phyloP scores from a whole-genome alignment of 495 filamentous ascomycete species.

The Penicillium verhagenii region DNA sequence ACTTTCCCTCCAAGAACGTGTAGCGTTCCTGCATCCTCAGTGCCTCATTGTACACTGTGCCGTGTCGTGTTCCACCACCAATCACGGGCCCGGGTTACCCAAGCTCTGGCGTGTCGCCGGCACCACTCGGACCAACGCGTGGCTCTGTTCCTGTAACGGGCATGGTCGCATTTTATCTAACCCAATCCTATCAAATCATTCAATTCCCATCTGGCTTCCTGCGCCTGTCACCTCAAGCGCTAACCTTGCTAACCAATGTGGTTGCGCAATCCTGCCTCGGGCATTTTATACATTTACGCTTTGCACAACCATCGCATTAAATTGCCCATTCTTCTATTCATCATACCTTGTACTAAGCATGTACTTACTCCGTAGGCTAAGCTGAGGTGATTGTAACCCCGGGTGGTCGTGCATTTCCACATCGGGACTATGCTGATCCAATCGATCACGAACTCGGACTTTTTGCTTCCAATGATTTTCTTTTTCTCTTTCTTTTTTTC shows the following conservation, averaged over 20 bases:
- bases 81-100: constrained; percentile 1
- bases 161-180: constrained; percentile 10
- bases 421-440: neutral
- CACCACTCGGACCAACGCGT: constrained; percentile 24
- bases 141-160: constrained; percentile 21
- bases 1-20: constrained; percentile 2
- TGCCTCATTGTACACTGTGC: neutral
- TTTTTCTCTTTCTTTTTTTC: neutral
- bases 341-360: too few relatives aligned
- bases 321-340: neutral
- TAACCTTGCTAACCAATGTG: neutral
- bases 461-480: neutral
- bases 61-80: constrained; percentile 1
- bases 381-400: constrained; percentile 1
- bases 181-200: too few relatives aligned
- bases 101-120: constrained; percentile 6
- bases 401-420: neutral
- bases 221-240: neutral
- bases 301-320: neutral
- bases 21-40: neutral
- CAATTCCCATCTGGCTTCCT: too few relatives aligned
- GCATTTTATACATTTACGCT: too few relatives aligned
- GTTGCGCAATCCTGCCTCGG: constrained; percentile 7
- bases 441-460: too few relatives aligned
- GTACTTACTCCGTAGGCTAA: too few relatives aligned